Conservation (phyloP, 2,329 filamentous ascomycete genomes). For the Cladosporium sp. region DNA sequence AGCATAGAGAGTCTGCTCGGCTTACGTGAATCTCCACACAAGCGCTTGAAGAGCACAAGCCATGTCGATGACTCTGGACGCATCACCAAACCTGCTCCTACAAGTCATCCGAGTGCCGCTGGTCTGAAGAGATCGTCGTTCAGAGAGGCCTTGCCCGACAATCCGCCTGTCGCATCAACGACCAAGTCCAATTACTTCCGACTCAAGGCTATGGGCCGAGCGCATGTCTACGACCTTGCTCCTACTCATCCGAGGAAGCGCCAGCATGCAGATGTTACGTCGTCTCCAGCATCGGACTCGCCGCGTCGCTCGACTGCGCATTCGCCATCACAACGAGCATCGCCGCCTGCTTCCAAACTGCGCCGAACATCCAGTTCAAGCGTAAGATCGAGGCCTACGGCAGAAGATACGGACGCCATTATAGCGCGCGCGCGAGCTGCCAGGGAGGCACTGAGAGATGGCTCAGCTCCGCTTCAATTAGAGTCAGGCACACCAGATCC, state of each 20-base stretch:
- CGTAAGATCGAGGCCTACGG: slow-evolving; percentile 25
- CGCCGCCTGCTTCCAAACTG: not conserved
- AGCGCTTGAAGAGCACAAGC: slow-evolving; percentile 35
- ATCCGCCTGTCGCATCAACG: slow-evolving; percentile 41
- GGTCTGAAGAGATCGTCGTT: slow-evolving; percentile 36
- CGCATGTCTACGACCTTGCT: slow-evolving; percentile 32
- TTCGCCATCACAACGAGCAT: slow-evolving; percentile 1
- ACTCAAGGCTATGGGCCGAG: slow-evolving; percentile 52
- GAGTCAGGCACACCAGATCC: slow-evolving; percentile 25
- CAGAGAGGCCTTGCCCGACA: slow-evolving; percentile 31
- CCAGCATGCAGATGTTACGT: slow-evolving; percentile 4
- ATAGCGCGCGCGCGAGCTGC: slow-evolving; percentile 39
- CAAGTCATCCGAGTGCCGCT: slow-evolving; percentile 22
- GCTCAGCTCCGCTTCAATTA: not conserved
- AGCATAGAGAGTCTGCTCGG: slow-evolving; percentile 21
- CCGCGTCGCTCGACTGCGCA: not conserved
- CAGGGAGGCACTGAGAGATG: slow-evolving; percentile 33
- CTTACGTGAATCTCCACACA: slow-evolving; percentile 27
- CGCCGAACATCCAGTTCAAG: slow-evolving; percentile 24
- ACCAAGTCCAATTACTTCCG: slow-evolving; percentile 55
- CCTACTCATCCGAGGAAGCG: slow-evolving; percentile 14
- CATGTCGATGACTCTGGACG: slow-evolving; percentile 31
- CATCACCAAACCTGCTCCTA: slow-evolving; percentile 27
- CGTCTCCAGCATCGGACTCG: not conserved
- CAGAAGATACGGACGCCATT: slow-evolving; percentile 38